phyloP scores from a whole-genome alignment of 352 stramenopile genomes.

The Hyaloperonospora brassicae region DNA sequence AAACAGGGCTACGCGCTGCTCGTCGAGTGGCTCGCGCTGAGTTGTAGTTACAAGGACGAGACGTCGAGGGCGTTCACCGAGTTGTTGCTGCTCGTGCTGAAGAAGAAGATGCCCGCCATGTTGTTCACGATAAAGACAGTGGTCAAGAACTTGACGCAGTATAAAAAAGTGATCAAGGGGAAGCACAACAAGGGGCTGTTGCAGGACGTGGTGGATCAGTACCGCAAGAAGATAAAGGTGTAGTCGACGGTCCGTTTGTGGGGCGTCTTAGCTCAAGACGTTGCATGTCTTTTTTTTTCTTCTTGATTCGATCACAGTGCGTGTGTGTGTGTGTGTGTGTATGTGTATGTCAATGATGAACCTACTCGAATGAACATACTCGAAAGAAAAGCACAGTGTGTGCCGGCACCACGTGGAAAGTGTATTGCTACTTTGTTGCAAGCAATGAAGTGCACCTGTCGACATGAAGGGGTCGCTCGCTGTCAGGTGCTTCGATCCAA shows the following conservation, averaged over 20 bases:
- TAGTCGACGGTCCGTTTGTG: neutral
- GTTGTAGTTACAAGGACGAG: constrained; percentile 46
- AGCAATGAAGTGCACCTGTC: no score
- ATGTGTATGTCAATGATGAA: no score
- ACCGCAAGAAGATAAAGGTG: constrained; percentile 26
- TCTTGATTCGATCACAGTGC: no score
- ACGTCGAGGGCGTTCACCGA: constrained; percentile 33
- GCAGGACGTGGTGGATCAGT: constrained; percentile 30
- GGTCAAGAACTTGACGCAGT: constrained; percentile 19
- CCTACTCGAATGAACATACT: no score
- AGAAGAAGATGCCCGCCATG: constrained; percentile 39
- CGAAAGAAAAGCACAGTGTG: no score
- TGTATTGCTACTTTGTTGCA: no score
- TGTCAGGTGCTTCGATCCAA: no score
- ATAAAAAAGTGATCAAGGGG: constrained; percentile 25
- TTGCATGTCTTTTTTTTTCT: no score
- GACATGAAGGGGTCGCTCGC: no score
- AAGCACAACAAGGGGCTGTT: constrained; percentile 47
- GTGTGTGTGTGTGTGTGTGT: no score
- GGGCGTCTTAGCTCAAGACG: no score
- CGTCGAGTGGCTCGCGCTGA: constrained; percentile 43
- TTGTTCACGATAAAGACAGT: constrained; percentile 43
- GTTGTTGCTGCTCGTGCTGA: constrained; percentile 48
- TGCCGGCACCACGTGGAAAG: no score
- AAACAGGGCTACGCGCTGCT: constrained; percentile 49